A percentile compares a stretch with the other conserved stretches of the same genome.
These are phyloP conservation scores for Dioscorea zingiberensis DNA, from an alignment of 106 monocot species.

Conservation along the genomic window DNA sequence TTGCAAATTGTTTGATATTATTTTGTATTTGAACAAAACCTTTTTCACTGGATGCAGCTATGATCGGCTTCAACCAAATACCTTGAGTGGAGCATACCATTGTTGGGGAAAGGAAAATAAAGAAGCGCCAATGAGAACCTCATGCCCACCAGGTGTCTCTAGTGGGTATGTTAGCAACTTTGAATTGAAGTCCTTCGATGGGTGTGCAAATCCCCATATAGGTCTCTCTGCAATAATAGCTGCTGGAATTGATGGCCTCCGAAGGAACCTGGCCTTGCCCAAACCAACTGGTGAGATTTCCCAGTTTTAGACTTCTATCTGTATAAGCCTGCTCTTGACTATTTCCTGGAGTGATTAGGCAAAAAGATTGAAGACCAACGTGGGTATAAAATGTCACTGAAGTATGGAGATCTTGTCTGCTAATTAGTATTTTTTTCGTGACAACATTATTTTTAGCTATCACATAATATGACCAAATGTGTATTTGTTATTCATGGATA, in stretches of 20 bases:
- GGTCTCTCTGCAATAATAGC: conserved; percentile 78
- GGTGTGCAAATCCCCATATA: conserved; percentile 82
- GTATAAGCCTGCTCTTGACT: no score
- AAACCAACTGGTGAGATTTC: conserved; percentile 60
- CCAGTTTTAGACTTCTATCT: no score
- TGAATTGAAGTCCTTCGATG: conserved; percentile 97
- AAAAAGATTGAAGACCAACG: no score
- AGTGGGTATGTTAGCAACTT: conserved; percentile 80
- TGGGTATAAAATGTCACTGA: no score
- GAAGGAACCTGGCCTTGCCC: conserved; percentile 62
- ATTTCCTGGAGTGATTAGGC: no score
- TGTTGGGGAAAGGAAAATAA: conserved; percentile 98
- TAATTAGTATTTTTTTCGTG: no score
- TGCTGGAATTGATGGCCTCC: conserved; percentile 90
- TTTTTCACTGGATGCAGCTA: conserved; percentile 53
- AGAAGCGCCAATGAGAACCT: conserved; percentile 82
- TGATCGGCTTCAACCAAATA: conserved; percentile 88
- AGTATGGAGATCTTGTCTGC: no score
- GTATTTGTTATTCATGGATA: no score
- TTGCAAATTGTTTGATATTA: no score
- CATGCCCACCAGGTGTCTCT: conserved; percentile 75
- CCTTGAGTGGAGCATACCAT: conserved; percentile 94
- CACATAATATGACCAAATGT: no score
- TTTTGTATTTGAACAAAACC: no score
- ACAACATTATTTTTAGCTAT: no score